Base-by-base conservation (phyloP, 805 yeast genomes). In the Metschnikowia anglica region DNA sequence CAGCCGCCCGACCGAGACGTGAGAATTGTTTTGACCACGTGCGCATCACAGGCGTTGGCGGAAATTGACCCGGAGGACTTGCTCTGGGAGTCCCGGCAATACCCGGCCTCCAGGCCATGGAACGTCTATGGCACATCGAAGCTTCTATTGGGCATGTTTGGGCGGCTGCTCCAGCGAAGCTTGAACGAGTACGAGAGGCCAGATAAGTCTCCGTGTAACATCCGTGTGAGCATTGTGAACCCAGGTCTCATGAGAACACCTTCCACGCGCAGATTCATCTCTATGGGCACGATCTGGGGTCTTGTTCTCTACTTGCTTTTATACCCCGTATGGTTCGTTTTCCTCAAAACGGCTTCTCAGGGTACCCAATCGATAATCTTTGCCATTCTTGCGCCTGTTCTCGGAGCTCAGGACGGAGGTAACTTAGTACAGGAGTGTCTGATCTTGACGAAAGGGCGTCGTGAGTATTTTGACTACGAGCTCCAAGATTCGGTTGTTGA, bases 1-100 rank as follows among this genome's bases (percentile, higher is more conserved):
- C 99, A 93, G 66, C 95, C 97, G 2, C 88, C 96, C 0, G 98
- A 90, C 63, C 75, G 99, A 51, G 98, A 90, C 57, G 96, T 93
- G 2, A 71, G 97, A 34, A 78, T 93, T 4, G 60, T 93, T 2
- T 52, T 88, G n/a, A 77, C 90, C 0, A 76, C 88, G 1, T 93
- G 99, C 63, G 66, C 85, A 48, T 69, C 88, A 9, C 93, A 88
- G 49, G 78, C 88, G 1, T 58, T 86, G 63, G 97, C 87, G 2
- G 74, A 73, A 11, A 57, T 91, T 13, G 82, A 84, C 44, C 63
- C 68, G 11, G 88, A 85, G 56, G 74, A 70, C 46, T 72, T 89
- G 17, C 69, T 87, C 39, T 84, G 85, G 82, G 75, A 74, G 42
- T 50, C 64, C 2, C 72, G 66, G 29, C 59, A 77, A 41, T 91